Base-by-base conservation (phyloP, 176 grass and related monocot species). In the Juncus effusus region DNA sequence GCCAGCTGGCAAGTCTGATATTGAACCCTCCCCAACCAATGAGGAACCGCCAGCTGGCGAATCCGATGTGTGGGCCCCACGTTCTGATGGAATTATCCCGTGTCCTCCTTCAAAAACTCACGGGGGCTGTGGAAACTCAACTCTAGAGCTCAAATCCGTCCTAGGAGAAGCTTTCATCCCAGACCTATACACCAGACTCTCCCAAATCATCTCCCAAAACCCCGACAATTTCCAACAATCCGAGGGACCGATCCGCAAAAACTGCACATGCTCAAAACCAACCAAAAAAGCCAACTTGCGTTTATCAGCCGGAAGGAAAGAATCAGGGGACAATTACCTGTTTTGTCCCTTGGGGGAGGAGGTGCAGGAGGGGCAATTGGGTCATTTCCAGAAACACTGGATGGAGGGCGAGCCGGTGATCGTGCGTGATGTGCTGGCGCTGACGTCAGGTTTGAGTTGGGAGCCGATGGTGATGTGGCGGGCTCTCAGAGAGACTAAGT, bases 401-500 rank as follows among this genome's bases (percentile, higher is more conserved):
- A 59, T 84, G 39, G 89, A 77, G 63, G 85, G 93, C 69, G 59
- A 97, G 40, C 93, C 93, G 40, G 85, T 97, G 7, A 82, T 97
- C 80, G 85, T 97, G 37, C 77, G 56, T 16, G 80, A 89, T 13
- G 81, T 83, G 0, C 88, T 97, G 81, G 72, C 64, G 2, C 62
- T 91, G 12, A 92, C 88, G 19, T 89, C 88, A 59, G 88, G 93
- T 9, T 63, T 97, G 69, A 97, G 93, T 77, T 97, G 93, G 93
- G 93, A 97, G 52, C 93, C 88, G 7, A 89, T 92, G 85, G 88
- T 97, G 66, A 97, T 97, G 93, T 97, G 93, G 93, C 77, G 93
- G 6, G 93, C 88, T 6, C 63, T 97, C 55, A 61, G 93, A 67
- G 88, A 97, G 61, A 81, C 19, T 51, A 89, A 35, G 42, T 44